A percentile compares a stretch with the other conserved stretches of the same genome.
phyloP scores from a whole-genome alignment of 2,329 filamentous ascomycete species.

The Neodidymelliopsis sp. region DNA sequence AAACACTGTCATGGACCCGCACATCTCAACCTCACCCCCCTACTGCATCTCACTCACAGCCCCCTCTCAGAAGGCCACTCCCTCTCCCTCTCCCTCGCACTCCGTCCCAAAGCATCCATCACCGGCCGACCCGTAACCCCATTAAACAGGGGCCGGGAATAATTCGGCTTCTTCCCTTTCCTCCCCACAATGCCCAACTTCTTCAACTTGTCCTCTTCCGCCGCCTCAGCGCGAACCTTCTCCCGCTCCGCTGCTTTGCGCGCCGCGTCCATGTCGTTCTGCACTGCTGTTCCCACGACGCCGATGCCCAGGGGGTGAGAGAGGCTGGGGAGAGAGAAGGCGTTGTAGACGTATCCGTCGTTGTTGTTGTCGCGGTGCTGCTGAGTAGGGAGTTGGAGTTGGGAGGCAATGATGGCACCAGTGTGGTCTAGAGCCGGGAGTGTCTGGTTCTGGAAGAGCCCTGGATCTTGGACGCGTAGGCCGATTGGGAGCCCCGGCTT shows the following conservation, averaged over 20 bases:
- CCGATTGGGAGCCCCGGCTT: conserved; percentile 22
- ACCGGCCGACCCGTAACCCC: conserved; percentile 20
- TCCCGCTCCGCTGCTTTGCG: neutral
- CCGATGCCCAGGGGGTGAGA: conserved; percentile 12
- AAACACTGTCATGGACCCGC: too few species aligned
- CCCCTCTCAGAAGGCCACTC: too few species aligned
- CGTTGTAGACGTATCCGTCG: conserved; percentile 19
- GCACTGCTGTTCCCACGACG: conserved; percentile 10
- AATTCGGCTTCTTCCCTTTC: conserved; percentile 6
- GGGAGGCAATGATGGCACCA: neutral
- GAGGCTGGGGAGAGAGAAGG: conserved; percentile 19
- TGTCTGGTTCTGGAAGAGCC: conserved; percentile 5
- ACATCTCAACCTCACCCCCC: too few species aligned
- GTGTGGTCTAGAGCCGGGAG: neutral
- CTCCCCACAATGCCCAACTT: neutral
- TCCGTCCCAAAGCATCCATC: conserved; percentile 5
- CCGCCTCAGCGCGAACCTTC: neutral
- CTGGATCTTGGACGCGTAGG: conserved; percentile 14
- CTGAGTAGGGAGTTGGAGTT: too few species aligned
- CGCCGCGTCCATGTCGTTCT: neutral
- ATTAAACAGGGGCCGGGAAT: conserved; percentile 31
- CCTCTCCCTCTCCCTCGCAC: neutral
- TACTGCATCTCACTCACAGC: too few species aligned
- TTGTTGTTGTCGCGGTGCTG: conserved; percentile 7
- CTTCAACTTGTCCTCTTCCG: neutral